Evolutionary conservation across 345 rosid species (phyloP), one percentile per base, ranked within the genome.

Genomic region (Arabidopsis arenosa): DNA sequence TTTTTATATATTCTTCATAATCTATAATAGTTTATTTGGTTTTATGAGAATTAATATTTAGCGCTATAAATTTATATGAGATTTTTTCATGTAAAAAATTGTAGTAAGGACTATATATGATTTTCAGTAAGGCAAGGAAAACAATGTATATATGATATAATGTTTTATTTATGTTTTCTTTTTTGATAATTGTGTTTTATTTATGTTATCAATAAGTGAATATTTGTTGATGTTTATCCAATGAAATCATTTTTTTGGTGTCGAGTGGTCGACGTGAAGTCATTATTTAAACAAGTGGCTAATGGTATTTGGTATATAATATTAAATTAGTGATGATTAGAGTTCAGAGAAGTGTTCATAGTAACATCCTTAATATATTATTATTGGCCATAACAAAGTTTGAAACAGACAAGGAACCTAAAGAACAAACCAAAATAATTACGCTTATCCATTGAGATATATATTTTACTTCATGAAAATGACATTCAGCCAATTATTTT

Each of bases 391-490:
- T 67, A 58, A 75, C 45, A n/a, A 75, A 32, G 43, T 57, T 9
- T 30, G 74, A 68, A 51, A 62, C 54, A 5, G 75, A 68, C 73
- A 52, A 32, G 44, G 14, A 40, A 37, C 67, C 61, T 44, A 43
- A 40, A 52, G 21, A 48, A 76, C 57, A 68, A 68, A n/a, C 48
- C 60, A 60, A 52, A 75, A 61, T 69, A 62, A 43, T 54, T 26
- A 54, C 51, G 51, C 70, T 69, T 76, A 76, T 76, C 75, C 70
- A 54, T 68, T 69, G 57, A 69, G 56, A 62, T 68, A 12, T 6
- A 62, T 68, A 12, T 9, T 39, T 36, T 76, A 43, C 49, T 62
- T 62, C n/a, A 44, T 70, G 75, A 76, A 76, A 76, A 69, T 54
- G 80, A 69, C 75, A 69, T 35, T 62, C 57, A 5, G 26, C 58